Base-by-base conservation (phyloP, 106 monocot species). In the Apostasia shenzhenica region DNA sequence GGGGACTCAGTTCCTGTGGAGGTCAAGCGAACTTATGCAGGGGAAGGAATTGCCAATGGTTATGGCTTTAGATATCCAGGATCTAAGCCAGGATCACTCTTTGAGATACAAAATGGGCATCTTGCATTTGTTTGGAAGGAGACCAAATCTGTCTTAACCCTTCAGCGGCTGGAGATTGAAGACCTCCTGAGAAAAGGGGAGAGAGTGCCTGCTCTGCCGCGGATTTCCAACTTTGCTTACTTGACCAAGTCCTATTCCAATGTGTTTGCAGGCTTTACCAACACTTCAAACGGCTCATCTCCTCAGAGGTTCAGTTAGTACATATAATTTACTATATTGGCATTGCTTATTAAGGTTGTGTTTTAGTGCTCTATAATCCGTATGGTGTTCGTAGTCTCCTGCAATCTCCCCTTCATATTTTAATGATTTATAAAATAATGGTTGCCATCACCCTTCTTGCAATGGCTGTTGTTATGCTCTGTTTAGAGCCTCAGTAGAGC, bases 41-140 rank as follows among this genome's bases (percentile, higher is more conserved):
- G 93, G 3, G 93, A 89, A 61, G 93, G 93, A 3, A 93, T 93
- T 59, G 74, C 93, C 1, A 93, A 74, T 49, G 93, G 93, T 4
- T 93, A 93, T 57, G 93, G 89, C 1, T 93, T 93, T 45, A 57
- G 89, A n/a, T 93, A 84, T 58, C 93, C 93, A 0, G 89, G 93
- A 4, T 86, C 86, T 0, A 93, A 93, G 70, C 93, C 89, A 3
- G 93, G 93, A 7, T 82, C 89, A 6, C 70, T 93, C 70, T 93
- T 86, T 75, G 81, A 77, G 59, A 77, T 86, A 44, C 71, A 76
- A n/a, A 77, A 84, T 62, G 86, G 84, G 40, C 70, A 75, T 54
- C 77, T 93, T 64, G 93, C 89, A 9, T 93, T 93, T 84, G 89
- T 93, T 3, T 93, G 93, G 93, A 82, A 73, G 67, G 93, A 93